These are phyloP conservation scores for Coemansia reversa DNA, from an alignment of 192 early-diverging fungal genomes.

Conservation along the genomic window DNA sequence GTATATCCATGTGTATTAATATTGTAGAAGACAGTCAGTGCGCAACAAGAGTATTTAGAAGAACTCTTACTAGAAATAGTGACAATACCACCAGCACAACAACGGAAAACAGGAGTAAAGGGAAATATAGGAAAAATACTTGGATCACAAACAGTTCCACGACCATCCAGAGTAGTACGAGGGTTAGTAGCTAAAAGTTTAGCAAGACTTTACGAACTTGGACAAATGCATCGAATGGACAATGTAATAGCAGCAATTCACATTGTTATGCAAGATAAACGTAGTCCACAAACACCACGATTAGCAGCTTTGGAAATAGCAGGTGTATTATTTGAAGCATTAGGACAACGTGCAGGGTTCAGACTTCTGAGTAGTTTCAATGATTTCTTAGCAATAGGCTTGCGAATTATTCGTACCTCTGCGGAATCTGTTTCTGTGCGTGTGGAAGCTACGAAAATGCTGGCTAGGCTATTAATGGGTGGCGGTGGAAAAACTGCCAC, in stretches of 20 bases:
- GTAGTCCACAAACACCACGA: constrained; percentile 1
- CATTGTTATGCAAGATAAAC: constrained; percentile 9
- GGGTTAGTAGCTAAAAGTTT: constrained; percentile 36
- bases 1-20: no score
- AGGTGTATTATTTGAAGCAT: constrained; percentile 74
- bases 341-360: constrained; percentile 53
- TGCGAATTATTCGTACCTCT: constrained; percentile 23
- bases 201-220: constrained; percentile 31
- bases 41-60: constrained; percentile 70
- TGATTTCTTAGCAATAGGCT: constrained; percentile 31
- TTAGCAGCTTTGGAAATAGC: constrained; percentile 69
- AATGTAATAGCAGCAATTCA: constrained; percentile 35
- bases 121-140: neutral
- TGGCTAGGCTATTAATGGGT: constrained; percentile 66
- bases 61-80: constrained; percentile 64
- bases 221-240: constrained; percentile 44
- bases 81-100: constrained; percentile 60
- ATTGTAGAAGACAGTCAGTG: constrained; percentile 59
- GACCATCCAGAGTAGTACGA: constrained; percentile 30
- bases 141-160: constrained; percentile 12
- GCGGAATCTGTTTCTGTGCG: constrained; percentile 58
- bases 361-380: constrained; percentile 52
- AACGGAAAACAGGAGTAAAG: constrained; percentile 42
- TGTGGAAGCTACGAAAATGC: constrained; percentile 66
- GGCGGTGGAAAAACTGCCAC: constrained; percentile 66